A percentile compares a stretch with the other conserved stretches of the same genome.
These are phyloP conservation scores for Globisporangium perplexum DNA, from an alignment of 352 stramenopile genomes.

Conservation along the genomic window DNA sequence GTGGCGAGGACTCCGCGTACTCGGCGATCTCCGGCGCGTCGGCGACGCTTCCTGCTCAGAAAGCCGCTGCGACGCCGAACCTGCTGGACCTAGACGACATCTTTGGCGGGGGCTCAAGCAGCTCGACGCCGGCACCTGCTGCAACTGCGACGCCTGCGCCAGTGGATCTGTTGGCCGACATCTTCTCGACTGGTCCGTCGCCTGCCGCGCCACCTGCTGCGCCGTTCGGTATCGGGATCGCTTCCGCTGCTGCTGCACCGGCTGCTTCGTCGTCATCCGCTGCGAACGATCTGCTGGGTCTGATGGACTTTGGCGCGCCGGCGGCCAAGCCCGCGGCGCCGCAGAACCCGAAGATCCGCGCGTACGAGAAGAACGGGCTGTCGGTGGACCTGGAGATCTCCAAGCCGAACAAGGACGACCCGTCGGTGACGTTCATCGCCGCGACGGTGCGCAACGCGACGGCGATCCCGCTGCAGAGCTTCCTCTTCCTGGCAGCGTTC, in stretches of 20 bases:
- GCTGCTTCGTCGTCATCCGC: not conserved
- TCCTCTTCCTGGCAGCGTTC: constrained; percentile 94
- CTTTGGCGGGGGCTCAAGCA: constrained; percentile 72
- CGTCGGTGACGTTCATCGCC: constrained; percentile 89
- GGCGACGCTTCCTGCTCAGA: constrained; percentile 1
- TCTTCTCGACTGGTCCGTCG: constrained; percentile 75
- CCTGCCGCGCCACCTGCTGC: constrained; percentile 14
- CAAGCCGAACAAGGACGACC: constrained; percentile 92
- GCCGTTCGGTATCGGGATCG: constrained; percentile 16
- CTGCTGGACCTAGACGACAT: constrained; percentile 96
- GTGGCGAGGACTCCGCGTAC: constrained; percentile 57
- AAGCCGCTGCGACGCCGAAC: constrained; percentile 32
- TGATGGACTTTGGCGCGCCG: constrained; percentile 70
- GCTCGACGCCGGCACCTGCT: constrained; percentile 17
- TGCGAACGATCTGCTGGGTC: constrained; percentile 50
- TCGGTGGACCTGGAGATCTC: constrained; percentile 87
- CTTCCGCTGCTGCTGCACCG: constrained; percentile 5
- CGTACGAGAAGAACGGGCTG: constrained; percentile 96
- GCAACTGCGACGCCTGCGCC: constrained; percentile 11
- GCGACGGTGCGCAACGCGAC: constrained; percentile 93
- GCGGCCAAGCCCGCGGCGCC: constrained; percentile 17
- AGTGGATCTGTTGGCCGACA: constrained; percentile 94
- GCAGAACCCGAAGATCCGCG: constrained; percentile 66
- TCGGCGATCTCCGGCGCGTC: constrained; percentile 11
- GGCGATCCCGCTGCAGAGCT: constrained; percentile 80